phyloP scores from a whole-genome alignment of 306 rosid genomes.

The Cicer pinnatifidum region DNA sequence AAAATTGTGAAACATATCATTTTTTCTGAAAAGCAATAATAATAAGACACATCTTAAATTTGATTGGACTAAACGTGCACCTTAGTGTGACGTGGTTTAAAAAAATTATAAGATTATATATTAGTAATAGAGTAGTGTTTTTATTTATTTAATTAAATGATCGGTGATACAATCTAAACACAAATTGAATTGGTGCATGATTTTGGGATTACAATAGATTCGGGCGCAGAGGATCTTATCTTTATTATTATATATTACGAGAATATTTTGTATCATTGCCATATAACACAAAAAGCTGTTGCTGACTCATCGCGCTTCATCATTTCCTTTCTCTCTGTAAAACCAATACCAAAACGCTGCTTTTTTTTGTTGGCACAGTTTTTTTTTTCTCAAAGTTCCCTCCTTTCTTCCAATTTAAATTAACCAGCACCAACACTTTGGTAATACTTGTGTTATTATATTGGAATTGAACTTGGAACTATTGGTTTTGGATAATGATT shows the following conservation, averaged over 20 bases:
- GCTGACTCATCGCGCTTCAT: conserved; percentile 19
- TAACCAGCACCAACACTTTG: neutral
- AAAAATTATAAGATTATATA: no score
- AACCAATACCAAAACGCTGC: conserved; percentile 5
- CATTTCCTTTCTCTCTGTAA: conserved; percentile 13
- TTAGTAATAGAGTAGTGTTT: no score
- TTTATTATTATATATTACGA: neutral
- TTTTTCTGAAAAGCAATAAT: no score
- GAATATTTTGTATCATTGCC: neutral
- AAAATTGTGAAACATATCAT: no score
- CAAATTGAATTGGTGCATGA: neutral
- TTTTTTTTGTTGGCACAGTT: neutral
- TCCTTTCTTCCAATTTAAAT: conserved; percentile 7
- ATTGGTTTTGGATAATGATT: conserved; percentile 44
- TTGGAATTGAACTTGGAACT: neutral
- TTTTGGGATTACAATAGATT: neutral
- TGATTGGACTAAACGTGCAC: no score
- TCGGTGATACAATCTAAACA: neutral
- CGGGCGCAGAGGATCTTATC: neutral
- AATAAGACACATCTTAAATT: no score
- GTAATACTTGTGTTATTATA: neutral
- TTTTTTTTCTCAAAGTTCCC: conserved; percentile 20
- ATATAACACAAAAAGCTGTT: neutral
- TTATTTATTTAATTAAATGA: no score
- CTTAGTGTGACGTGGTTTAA: no score